Evolutionary conservation across 768 basidiomycete genomes (phyloP).

Genomic region (Mycena amicta): DNA sequence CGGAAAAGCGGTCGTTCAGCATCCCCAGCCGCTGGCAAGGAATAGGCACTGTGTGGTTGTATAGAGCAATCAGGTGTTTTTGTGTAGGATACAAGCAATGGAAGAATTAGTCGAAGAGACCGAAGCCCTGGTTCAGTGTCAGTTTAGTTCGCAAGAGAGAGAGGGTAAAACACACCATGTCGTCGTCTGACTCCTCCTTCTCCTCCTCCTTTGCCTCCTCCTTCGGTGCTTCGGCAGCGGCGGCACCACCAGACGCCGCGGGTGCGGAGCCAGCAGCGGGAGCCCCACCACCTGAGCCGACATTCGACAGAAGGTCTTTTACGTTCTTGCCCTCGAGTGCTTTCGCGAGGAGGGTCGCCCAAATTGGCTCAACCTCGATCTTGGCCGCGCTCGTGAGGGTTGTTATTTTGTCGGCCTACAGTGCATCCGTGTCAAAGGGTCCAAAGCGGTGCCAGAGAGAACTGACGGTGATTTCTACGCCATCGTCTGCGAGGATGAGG

Average conservation of each 20-base stretch:
- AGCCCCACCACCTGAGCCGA: conserved; percentile 89
- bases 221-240: conserved; percentile 71
- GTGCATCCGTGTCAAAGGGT: conserved; percentile 4
- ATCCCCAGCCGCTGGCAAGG: no score
- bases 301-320: conserved; percentile 93
- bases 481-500: conserved; percentile 97
- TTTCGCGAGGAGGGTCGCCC: conserved; percentile 96
- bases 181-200: conserved; percentile 89
- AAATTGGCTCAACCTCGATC: conserved; percentile 93
- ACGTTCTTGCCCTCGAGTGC: conserved; percentile 98
- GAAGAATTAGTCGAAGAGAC: conserved; percentile 83
- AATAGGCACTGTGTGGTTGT: background rate
- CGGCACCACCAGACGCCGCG: conserved; percentile 58
- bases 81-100: conserved; percentile 7
- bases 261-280: conserved; percentile 63
- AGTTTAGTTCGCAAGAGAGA: background rate
- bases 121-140: conserved; percentile 72
- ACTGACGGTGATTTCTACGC: conserved; percentile 95
- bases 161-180: conserved; percentile 62
- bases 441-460: background rate
- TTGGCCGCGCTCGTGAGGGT: conserved; percentile 83
- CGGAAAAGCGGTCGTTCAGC: no score
- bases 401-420: conserved; percentile 87
- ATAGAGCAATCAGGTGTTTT: background rate
- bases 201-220: conserved; percentile 86